Base-by-base conservation (phyloP, 2,329 filamentous ascomycete species). In the Penicillium paneum region DNA sequence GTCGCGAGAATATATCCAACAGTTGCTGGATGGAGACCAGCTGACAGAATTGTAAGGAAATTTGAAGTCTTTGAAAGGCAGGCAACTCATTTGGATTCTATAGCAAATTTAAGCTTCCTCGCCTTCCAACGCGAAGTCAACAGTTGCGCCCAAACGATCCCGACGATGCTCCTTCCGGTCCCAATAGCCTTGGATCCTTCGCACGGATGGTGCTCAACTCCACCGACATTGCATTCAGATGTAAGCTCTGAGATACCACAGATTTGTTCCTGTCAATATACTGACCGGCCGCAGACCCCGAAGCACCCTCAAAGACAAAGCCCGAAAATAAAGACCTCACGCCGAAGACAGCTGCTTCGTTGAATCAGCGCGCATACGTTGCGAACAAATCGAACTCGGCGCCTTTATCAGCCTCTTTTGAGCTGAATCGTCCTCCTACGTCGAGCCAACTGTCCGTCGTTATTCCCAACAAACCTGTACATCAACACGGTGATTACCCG, bases 1-100 rank as follows among this genome's bases (percentile, higher is more conserved):
- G 63, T 87, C 86, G 11, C 79, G 92, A 42, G 82, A 88, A 63
- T 86, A 93, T 69, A 79, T 97, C 29, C 83, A 90, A 54, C 84
- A 86, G 59, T 81, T 96, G 38, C 73, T 97, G 52, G 85, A 86
- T 66, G 82, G 85, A 1, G 82, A 86, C n/a, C 85, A 86, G 57
- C 77, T 75, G 60, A 75, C 74, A 6, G 71, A 76, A 64, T 76
- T 75, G 75, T 77, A 65, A 67, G 71, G 21, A 36, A 40, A 15
- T 28, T 5, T n/a, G 13, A 35, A 24, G 5, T 24, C 28, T 28
- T 21, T 8, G n/a, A 34, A n/a, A 19, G 19, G 12, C 12, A 21
- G 44, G 51, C 24, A 44, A 47, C 51, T 53, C 47, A 48, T 31
- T 46, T 19, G 55, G 40, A 54, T 28, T 31, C 10, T 40, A 51